These are phyloP conservation scores for Nyssa sinensis DNA, from an alignment of 148 eudicot species.

Conservation along the genomic window DNA sequence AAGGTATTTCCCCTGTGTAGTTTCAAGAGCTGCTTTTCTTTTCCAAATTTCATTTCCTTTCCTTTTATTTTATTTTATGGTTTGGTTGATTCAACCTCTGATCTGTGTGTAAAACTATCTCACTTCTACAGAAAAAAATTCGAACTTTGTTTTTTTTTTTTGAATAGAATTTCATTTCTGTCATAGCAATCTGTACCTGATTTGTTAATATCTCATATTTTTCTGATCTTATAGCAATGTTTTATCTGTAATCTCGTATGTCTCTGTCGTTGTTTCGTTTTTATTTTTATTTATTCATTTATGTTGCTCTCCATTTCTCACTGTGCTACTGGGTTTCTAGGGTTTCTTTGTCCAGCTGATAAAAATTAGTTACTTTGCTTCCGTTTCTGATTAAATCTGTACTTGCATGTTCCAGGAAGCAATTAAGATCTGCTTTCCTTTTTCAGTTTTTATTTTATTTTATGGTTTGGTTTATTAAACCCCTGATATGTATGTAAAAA, in stretches of 20 bases:
- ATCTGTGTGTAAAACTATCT: background rate
- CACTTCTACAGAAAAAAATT: too few relatives aligned
- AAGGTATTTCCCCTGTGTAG: too few relatives aligned
- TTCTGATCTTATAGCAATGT: background rate
- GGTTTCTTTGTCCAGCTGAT: background rate
- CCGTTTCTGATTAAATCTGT: background rate
- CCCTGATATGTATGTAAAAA: background rate
- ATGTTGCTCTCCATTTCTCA: background rate
- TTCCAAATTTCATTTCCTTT: too few relatives aligned
- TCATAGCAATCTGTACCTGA: background rate
- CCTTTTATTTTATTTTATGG: too few relatives aligned
- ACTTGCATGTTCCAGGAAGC: conserved; percentile 22
- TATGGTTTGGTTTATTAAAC: too few relatives aligned
- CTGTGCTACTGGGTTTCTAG: background rate
- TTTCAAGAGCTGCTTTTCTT: too few relatives aligned
- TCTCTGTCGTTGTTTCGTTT: background rate
- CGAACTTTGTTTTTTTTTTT: background rate
- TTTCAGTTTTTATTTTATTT: too few relatives aligned
- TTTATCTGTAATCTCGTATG: too few relatives aligned
- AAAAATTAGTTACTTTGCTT: background rate
- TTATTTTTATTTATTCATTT: too few relatives aligned
- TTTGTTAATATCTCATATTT: background rate
- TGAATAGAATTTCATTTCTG: too few relatives aligned
- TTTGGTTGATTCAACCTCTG: too few relatives aligned
- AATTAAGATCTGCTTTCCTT: too few relatives aligned